Evolutionary conservation across 495 filamentous ascomycete species (phyloP).

Genomic region (Lasiosphaeria miniovina): DNA sequence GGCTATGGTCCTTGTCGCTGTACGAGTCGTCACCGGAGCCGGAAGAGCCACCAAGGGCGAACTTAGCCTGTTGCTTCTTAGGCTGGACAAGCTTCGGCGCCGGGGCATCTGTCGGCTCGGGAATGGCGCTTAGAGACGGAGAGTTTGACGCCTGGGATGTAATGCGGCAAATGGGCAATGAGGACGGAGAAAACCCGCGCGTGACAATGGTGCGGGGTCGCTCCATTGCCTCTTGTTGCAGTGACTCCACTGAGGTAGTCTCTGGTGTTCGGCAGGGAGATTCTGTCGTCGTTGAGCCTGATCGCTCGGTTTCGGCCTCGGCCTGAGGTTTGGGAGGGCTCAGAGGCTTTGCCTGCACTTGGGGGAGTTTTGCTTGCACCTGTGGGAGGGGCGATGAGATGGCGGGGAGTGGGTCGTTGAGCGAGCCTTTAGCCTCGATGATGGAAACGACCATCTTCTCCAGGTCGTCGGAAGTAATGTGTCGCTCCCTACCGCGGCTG

Average conservation of each 20-base stretch:
- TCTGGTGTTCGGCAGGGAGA: constrained; percentile 31
- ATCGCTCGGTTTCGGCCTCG: constrained; percentile 20
- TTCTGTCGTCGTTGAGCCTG: constrained; percentile 40
- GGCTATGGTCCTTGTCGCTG: constrained; percentile 39
- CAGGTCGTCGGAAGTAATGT: constrained; percentile 82
- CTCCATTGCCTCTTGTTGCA: constrained; percentile 35
- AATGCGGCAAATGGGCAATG: constrained; percentile 59
- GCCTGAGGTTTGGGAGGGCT: constrained; percentile 16
- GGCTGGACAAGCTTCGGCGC: constrained; percentile 47
- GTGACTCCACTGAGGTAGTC: constrained; percentile 26
- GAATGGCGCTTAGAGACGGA: constrained; percentile 34
- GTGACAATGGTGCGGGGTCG: constrained; percentile 65
- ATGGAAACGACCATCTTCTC: constrained; percentile 84
- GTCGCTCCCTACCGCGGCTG: constrained; percentile 74
- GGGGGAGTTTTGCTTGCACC: background rate
- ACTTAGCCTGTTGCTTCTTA: constrained; percentile 51
- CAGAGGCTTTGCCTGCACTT: constrained; percentile 23
- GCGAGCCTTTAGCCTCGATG: constrained; percentile 77
- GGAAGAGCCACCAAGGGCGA: constrained; percentile 55
- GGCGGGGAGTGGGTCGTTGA: constrained; percentile 54
- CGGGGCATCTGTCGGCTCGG: constrained; percentile 43
- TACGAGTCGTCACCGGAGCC: constrained; percentile 44
- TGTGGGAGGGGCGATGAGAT: constrained; percentile 30
- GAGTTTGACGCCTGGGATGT: constrained; percentile 28
- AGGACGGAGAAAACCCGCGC: constrained; percentile 81